Evolutionary conservation across 495 filamentous ascomycete species (phyloP).

Genomic region (Xylaria curta): DNA sequence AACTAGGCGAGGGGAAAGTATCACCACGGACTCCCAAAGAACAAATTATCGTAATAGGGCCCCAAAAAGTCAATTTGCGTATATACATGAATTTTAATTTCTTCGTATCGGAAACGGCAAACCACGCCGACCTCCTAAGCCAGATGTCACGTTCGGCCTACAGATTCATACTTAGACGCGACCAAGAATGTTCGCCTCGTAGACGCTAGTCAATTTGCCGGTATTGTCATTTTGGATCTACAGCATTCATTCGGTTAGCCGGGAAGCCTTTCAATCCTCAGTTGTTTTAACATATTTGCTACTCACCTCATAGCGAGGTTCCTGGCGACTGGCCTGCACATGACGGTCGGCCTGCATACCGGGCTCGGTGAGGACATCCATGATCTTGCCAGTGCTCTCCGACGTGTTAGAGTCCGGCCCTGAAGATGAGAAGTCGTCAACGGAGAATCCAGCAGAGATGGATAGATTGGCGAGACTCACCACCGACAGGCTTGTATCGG

Average conservation of each 20-base stretch:
- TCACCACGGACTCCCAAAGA: neutral
- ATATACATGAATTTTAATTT: neutral
- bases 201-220: conserved; percentile 47
- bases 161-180: conserved; percentile 22
- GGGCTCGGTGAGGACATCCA: conserved; percentile 46
- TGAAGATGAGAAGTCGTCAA: conserved; percentile 15
- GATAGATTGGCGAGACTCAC: conserved; percentile 28
- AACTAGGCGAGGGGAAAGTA: neutral
- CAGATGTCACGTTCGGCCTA: neutral
- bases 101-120: neutral
- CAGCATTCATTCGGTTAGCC: neutral
- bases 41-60: neutral
- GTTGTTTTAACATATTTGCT: neutral
- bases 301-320: conserved; percentile 51
- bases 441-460: neutral
- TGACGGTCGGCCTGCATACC: conserved; percentile 49
- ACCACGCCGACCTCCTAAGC: neutral
- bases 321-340: conserved; percentile 45
- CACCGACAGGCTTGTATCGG: conserved; percentile 52
- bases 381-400: conserved; percentile 47
- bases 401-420: conserved; percentile 37
- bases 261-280: neutral
- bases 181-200: conserved; percentile 52
- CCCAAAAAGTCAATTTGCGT: neutral
- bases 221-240: conserved; percentile 53